Evolutionary conservation across 164 flowering plant species (phyloP).

Genomic region (Macadamia integrifolia): DNA sequence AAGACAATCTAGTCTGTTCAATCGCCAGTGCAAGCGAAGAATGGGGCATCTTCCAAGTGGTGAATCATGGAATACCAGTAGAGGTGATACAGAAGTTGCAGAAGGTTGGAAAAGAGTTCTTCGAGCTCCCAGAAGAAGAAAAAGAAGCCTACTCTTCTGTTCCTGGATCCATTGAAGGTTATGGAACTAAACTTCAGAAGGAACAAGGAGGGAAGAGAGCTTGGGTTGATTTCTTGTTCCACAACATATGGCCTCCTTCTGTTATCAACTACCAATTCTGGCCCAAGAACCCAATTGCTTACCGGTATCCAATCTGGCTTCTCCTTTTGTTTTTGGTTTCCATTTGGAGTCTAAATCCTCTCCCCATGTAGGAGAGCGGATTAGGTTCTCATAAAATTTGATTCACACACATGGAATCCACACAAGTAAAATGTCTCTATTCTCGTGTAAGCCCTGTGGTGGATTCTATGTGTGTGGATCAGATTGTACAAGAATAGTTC

Average conservation of each 20-base stretch:
- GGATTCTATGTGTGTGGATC: too few relatives aligned
- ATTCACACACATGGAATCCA: too few relatives aligned
- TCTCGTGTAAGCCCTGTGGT: too few relatives aligned
- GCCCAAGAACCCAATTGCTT: conserved; percentile 68
- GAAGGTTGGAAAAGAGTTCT: conserved; percentile 60
- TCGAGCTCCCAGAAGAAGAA: conserved; percentile 64
- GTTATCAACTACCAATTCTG: conserved; percentile 51
- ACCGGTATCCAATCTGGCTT: conserved; percentile 29
- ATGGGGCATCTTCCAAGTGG: conserved; percentile 48
- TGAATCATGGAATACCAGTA: conserved; percentile 59
- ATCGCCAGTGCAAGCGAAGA: background rate
- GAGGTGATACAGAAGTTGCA: conserved; percentile 47
- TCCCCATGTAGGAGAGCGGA: too few relatives aligned
- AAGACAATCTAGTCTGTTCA: background rate
- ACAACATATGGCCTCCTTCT: conserved; percentile 67
- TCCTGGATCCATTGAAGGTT: conserved; percentile 52
- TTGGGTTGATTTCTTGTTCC: conserved; percentile 86
- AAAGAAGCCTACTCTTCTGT: conserved; percentile 52
- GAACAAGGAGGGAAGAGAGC: conserved; percentile 57
- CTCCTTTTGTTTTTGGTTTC: too few relatives aligned
- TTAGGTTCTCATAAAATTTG: too few relatives aligned
- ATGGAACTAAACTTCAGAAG: conserved; percentile 63
- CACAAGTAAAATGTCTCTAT: too few relatives aligned
- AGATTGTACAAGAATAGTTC: too few relatives aligned
- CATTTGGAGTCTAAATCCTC: too few relatives aligned